Evolutionary conservation across 108 stramenopile species (phyloP), one percentile per base, ranked within the genome.

Genomic region (Nitzschia sp.): DNA sequence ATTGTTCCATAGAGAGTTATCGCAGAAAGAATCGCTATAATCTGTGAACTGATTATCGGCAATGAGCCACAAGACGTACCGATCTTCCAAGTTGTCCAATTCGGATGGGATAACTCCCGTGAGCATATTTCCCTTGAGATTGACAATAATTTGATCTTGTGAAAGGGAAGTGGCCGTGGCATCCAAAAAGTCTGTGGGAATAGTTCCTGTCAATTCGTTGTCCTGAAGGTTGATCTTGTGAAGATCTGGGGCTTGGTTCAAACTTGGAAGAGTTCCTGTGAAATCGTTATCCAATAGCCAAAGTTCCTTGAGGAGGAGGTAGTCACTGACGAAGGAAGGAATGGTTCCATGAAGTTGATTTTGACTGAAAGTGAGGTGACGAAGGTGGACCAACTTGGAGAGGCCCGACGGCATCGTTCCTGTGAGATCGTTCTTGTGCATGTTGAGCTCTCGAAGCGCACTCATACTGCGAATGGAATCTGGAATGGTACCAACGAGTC

Each of bases 191-290:
- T 57, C 59, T 0, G 56, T 41, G 0, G 76, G 83, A 29, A 84
- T 80, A 3, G 25, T 22, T 40, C 78, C 79, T 6, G 46, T 72
- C 21, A 81, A 53, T 10, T 40, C 39, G 38, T 81, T 81, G 20
- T 58, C 44, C 9, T 63, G 71, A 12, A 81, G 68, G 41, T 73
- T 77, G 25, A 91, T 53, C 41, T 85, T 67, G 9, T 83, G 62
- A 11, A 91, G 21, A 8, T 66, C 39, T 1, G 66, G 58, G 20
- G 70, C 43, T 22, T 61, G 51, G 52, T 65, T 39, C 56, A 81
- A 74, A 3, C 67, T 24, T 10, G 76, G 80, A 11, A 81, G 39
- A 11, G 72, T 11, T 24, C 80, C 80, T 3, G 70, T 71, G 25
- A 71, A 53, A 19, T 71, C 70, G 26, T 71, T 71, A 14, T 53